These are phyloP conservation scores for Kuraishia floccosa DNA, from an alignment of 805 yeast species.

Conservation along the genomic window DNA sequence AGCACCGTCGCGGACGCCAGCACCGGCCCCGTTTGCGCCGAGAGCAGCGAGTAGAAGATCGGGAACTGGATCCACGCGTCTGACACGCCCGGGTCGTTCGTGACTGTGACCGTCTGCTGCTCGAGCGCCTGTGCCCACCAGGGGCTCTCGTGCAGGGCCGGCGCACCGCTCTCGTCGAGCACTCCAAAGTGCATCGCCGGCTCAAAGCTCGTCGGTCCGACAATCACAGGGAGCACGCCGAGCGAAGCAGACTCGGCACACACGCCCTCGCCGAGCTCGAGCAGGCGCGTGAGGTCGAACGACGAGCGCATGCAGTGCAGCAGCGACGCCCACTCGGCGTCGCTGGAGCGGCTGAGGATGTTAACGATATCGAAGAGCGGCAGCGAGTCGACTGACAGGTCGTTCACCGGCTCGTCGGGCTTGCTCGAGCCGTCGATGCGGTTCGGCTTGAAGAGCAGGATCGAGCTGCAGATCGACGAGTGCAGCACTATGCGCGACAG, in stretches of 20 bases:
- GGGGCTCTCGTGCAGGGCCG: neutral
- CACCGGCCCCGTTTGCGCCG: neutral
- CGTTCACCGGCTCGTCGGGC: conserved; percentile 12
- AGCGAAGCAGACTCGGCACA: conserved; percentile 11
- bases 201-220: conserved; percentile 17
- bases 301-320: conserved; percentile 17
- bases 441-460: conserved; percentile 25
- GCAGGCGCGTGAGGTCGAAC: conserved; percentile 17
- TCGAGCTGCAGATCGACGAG: conserved; percentile 16
- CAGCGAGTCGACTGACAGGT: conserved; percentile 12
- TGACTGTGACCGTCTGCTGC: conserved; percentile 4
- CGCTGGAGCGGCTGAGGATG: neutral
- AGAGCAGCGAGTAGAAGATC: conserved; percentile 8
- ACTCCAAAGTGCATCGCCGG: conserved; percentile 7
- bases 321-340: conserved; percentile 19
- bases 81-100: conserved; percentile 14
- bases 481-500: conserved; percentile 17
- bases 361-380: conserved; percentile 7
- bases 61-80: conserved; percentile 31
- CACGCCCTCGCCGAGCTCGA: conserved; percentile 28
- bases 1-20: neutral
- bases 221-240: conserved; percentile 12
- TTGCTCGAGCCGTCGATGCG: conserved; percentile 10
- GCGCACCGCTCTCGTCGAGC: neutral
- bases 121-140: conserved; percentile 1